Evolutionary conservation across 257 asterid genomes (phyloP).

Genomic region (Solanum virginianum): DNA sequence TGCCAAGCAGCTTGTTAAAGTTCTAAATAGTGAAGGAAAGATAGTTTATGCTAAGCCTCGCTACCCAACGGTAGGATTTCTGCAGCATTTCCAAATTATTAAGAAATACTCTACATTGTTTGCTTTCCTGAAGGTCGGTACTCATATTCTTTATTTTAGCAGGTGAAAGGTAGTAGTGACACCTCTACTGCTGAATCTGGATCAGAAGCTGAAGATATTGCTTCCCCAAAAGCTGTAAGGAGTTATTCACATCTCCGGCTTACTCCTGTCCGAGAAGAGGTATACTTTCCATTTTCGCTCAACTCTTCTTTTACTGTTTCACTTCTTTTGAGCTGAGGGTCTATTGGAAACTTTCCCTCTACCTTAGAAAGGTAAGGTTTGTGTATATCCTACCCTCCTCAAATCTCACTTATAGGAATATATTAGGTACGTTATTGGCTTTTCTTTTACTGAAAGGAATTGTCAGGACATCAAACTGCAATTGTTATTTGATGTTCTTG

Average conservation of each 20-base stretch:
- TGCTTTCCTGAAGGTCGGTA: constrained; percentile 1
- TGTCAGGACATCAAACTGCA: not conserved
- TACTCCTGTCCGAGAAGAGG: constrained; percentile 99
- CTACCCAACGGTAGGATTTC: constrained; percentile 43
- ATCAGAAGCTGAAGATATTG: constrained; percentile 97
- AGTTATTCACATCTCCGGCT: constrained; percentile 80
- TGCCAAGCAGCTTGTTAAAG: constrained; percentile 85
- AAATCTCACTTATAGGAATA: not conserved
- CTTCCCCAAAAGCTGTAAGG: constrained; percentile 83
- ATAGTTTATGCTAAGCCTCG: constrained; percentile 92
- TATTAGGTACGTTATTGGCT: not conserved
- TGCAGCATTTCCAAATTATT: not conserved
- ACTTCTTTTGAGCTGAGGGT: not conserved
- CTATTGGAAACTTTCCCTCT: not conserved
- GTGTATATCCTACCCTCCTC: not conserved
- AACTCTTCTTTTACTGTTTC: not conserved
- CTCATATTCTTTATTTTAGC: constrained; percentile 2
- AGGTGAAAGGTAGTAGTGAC: constrained; percentile 90
- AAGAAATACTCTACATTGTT: not conserved
- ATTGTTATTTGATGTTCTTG: not conserved
- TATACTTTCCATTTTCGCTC: constrained; percentile 1
- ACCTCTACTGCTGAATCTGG: constrained; percentile 98
- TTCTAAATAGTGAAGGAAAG: constrained; percentile 91
- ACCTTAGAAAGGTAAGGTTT: not conserved
- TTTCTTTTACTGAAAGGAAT: not conserved